These are phyloP conservation scores for Closterium sp. DNA, from an alignment of 139 green algal genomes.

Conservation along the genomic window DNA sequence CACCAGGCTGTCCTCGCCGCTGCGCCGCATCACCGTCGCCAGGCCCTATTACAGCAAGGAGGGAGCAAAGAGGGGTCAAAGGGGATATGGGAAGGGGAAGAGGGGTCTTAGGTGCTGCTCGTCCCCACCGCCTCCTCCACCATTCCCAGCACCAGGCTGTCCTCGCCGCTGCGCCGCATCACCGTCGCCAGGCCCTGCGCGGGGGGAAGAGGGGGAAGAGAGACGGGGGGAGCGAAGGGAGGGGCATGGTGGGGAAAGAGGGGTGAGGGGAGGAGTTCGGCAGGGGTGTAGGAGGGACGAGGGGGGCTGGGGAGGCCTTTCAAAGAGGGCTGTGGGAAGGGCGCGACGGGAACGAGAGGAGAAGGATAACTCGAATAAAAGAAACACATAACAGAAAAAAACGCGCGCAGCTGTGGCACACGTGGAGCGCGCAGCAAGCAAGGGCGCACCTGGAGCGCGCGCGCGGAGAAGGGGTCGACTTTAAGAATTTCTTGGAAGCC, in stretches of 20 bases:
- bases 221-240: too few relatives aligned
- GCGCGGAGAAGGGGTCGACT: conserved; percentile 25
- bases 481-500: conserved; percentile 20
- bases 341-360: too few relatives aligned
- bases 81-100: background rate
- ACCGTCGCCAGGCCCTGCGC: too few relatives aligned
- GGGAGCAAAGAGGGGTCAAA: too few relatives aligned
- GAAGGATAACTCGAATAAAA: too few relatives aligned
- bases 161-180: background rate
- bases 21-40: conserved; percentile 3
- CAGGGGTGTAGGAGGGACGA: too few relatives aligned
- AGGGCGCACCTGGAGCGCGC: conserved; percentile 17
- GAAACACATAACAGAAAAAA: too few relatives aligned
- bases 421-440: background rate
- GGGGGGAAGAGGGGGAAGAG: background rate
- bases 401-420: too few relatives aligned
- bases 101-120: too few relatives aligned
- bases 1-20: conserved; percentile 34
- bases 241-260: background rate
- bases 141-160: background rate
- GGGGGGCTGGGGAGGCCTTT: background rate
- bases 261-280: too few relatives aligned
- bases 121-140: background rate
- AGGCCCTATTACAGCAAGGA: conserved; percentile 7
- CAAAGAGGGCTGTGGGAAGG: too few relatives aligned